Evolutionary conservation across 2,329 filamentous ascomycete species (phyloP), one percentile per base, ranked within the genome.

Genomic region (Colletotrichum gloeosporioides): DNA sequence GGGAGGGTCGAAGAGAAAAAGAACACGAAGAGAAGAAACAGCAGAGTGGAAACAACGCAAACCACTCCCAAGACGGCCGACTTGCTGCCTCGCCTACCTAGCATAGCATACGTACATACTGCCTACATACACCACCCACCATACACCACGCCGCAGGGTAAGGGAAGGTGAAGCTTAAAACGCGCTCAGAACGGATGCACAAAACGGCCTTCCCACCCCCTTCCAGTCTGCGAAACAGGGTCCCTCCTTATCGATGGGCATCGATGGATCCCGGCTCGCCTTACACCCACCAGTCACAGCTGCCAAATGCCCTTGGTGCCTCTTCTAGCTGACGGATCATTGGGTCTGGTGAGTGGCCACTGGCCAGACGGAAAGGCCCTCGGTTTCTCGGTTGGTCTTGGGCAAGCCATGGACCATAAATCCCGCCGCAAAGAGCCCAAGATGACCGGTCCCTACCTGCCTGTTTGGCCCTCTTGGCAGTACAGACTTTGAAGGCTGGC

Each of bases 101-200:
- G 18, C 22, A 22, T 27, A 63, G 10, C 39, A 49, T 49, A 49
- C 39, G 39, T 49, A 49, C 44, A 53, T 53, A 22, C 44, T 49
- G 39, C 44, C n/a, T 22, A 22, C 39, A 44, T n/a, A 44, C 39
- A 44, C 39, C 18, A 44, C 18, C 39, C 39, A n/a, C 18, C 39
- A 44, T 44, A 44, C 44, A 53, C n/a, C 69, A 71, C 73, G 59
- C 55, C 53, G 53, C 69, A 76, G 31, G 66, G 66, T 71, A 49
- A 74, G 67, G 49, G 72, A 31, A 71, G 68, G 34, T 69, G 73
- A 73, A 76, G 73, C 73, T 76, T 76, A 73, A 76, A 76, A 64
- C 70, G 57, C 73, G 57, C 70, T 73, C 73, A 73, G 67, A 63
- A 74, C 44, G 64, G 64, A 73, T 69, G 70, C 64, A 69, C 73